Conservation (phyloP, 2,329 filamentous ascomycete species). For the Didymella sp. region DNA sequence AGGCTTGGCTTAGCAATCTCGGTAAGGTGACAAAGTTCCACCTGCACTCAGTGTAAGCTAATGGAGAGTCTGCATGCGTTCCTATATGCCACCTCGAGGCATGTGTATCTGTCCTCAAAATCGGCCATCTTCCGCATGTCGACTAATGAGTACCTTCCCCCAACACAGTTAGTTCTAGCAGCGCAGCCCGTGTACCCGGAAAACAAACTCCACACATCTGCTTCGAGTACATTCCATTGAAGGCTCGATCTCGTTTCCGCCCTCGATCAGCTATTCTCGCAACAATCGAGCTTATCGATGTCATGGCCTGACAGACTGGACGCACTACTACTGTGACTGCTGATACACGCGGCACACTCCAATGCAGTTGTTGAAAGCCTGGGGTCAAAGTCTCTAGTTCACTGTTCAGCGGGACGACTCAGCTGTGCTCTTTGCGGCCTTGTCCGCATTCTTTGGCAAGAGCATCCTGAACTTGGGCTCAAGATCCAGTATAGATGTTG, state of each 20-base stretch:
- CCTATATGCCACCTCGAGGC: not conserved
- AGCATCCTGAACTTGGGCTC: not conserved
- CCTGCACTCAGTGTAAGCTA: too few relatives aligned
- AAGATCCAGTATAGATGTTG: not conserved
- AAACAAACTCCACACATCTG: not conserved
- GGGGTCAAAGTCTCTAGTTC: not conserved
- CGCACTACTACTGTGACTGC: not conserved
- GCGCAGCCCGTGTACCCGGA: not conserved
- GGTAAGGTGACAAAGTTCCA: too few relatives aligned
- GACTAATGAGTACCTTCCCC: not conserved
- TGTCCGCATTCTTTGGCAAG: not conserved
- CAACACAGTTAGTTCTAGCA: not conserved
- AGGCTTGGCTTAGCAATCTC: too few relatives aligned
- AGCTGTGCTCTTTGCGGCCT: not conserved
- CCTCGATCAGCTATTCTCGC: not conserved
- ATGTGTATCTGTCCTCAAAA: not conserved
- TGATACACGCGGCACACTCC: slow-evolving; percentile 5
- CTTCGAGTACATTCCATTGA: not conserved
- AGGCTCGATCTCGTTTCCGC: not conserved
- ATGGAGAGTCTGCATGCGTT: not conserved
- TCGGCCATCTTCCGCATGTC: not conserved
- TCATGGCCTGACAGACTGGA: not conserved
- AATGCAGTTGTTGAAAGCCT: not conserved
- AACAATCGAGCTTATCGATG: not conserved
- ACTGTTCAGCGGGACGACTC: not conserved